Conservation (phyloP, 495 filamentous ascomycete genomes). For the Pseudevernia furfuracea region DNA sequence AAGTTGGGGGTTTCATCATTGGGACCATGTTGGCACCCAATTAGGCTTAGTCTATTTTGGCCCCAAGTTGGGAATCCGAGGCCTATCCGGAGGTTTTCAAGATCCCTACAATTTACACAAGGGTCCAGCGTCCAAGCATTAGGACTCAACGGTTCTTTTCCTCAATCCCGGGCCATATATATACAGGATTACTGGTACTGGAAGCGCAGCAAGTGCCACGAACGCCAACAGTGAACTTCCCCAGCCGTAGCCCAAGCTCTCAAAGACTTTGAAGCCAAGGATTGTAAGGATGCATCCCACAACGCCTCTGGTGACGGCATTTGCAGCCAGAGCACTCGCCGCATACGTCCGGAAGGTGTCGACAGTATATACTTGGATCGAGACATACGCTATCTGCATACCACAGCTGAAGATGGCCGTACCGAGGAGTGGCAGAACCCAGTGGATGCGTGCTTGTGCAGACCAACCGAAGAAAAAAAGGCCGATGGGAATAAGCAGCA, state of each 20-base stretch:
- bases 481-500: constrained; percentile 41
- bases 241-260: not conserved
- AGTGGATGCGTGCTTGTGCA: constrained; percentile 40
- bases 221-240: not conserved
- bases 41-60: no score
- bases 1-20: no score
- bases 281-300: not conserved
- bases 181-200: not conserved
- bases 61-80: no score
- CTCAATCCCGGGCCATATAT: not conserved
- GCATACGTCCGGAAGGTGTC: constrained; percentile 43
- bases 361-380: constrained; percentile 47
- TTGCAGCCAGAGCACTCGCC: constrained; percentile 38
- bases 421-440: constrained; percentile 45
- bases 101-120: no score
- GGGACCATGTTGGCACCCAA: no score
- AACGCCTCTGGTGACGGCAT: not conserved
- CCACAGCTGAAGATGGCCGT: constrained; percentile 45
- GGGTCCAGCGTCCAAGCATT: not conserved
- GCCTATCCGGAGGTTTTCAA: no score
- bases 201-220: not conserved
- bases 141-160: not conserved
- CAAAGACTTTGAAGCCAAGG: not conserved
- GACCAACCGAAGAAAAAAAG: constrained; percentile 56
- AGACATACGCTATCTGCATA: constrained; percentile 42